Conservation (phyloP, 495 filamentous ascomycete genomes). For the Viridothelium virens region DNA sequence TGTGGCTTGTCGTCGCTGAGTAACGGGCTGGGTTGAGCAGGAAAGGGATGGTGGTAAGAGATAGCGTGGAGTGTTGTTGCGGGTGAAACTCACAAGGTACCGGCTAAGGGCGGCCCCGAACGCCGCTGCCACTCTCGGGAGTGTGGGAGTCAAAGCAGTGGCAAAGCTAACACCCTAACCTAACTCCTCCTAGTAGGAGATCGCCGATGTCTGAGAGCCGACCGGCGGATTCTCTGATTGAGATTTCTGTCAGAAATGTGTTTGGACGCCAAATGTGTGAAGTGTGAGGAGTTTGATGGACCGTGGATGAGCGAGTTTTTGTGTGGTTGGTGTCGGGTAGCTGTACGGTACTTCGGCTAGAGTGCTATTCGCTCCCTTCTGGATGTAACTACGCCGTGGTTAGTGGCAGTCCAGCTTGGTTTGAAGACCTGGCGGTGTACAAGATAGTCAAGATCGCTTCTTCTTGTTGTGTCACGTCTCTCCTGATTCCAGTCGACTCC, state of each 20-base stretch:
- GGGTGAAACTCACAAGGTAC: constrained; percentile 7
- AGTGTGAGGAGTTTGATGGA: not conserved
- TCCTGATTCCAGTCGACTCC: not conserved
- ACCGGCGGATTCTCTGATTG: not conserved
- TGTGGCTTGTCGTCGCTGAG: constrained; percentile 4
- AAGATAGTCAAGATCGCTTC: not conserved
- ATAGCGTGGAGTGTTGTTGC: not conserved
- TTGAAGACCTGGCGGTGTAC: not conserved
- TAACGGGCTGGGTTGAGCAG: not conserved
- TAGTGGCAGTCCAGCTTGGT: not conserved
- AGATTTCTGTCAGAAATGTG: constrained; percentile 2
- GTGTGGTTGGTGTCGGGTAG: not conserved
- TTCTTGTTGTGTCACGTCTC: not conserved
- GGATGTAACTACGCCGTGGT: not conserved
- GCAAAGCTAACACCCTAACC: not conserved
- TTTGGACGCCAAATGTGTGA: constrained; percentile 2
- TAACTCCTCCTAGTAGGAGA: constrained; percentile 8
- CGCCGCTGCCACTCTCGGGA: not conserved
- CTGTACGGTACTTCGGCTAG: not conserved
- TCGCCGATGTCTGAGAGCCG: constrained; percentile 9
- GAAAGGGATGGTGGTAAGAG: not conserved
- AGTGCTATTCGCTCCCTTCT: not conserved
- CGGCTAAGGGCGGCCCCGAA: not conserved
- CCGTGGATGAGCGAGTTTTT: not conserved
- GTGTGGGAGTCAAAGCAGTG: not conserved